phyloP scores from a whole-genome alignment of 768 basidiomycete species.

The Dentipellis sp. region DNA sequence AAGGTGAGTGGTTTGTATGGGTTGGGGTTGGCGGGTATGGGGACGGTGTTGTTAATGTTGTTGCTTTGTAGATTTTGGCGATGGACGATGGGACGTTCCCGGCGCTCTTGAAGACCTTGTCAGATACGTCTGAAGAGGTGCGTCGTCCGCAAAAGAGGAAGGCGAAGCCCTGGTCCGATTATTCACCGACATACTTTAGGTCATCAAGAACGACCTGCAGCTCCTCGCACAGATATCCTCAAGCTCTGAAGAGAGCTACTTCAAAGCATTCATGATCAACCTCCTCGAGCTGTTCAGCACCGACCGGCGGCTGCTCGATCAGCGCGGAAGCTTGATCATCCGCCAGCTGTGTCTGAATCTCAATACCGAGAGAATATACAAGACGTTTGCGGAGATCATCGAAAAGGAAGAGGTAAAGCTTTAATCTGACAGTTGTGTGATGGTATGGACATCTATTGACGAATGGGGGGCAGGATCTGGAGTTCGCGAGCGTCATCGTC shows the following conservation, averaged over 20 bases:
- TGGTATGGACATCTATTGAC: not conserved
- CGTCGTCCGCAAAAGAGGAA: constrained; percentile 6
- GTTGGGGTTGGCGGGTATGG: too few species aligned
- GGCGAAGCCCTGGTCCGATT: not conserved
- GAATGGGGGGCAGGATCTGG: constrained; percentile 61
- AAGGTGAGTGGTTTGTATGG: constrained; percentile 59
- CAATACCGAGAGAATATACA: constrained; percentile 92
- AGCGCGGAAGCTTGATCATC: constrained; percentile 90
- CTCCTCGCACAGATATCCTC: constrained; percentile 96
- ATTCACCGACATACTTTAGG: constrained; percentile 34
- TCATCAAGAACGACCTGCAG: constrained; percentile 94
- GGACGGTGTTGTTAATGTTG: not conserved
- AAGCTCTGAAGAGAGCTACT: constrained; percentile 90
- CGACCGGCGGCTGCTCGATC: constrained; percentile 81
- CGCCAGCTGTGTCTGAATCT: constrained; percentile 89
- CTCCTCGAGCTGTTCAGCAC: constrained; percentile 93
- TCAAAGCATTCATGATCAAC: constrained; percentile 92
- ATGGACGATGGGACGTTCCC: constrained; percentile 98
- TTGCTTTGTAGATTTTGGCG: constrained; percentile 62
- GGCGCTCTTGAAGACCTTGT: constrained; percentile 87
- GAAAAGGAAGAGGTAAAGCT: constrained; percentile 87
- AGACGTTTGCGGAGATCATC: constrained; percentile 92
- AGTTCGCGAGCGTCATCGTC: constrained; percentile 96
- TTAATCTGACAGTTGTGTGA: not conserved
- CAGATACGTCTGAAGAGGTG: constrained; percentile 94